A percentile compares a stretch with the other conserved stretches of the same genome.
Evolutionary conservation across 2,329 filamentous ascomycete genomes (phyloP).

Genomic region (Claviceps paspali): DNA sequence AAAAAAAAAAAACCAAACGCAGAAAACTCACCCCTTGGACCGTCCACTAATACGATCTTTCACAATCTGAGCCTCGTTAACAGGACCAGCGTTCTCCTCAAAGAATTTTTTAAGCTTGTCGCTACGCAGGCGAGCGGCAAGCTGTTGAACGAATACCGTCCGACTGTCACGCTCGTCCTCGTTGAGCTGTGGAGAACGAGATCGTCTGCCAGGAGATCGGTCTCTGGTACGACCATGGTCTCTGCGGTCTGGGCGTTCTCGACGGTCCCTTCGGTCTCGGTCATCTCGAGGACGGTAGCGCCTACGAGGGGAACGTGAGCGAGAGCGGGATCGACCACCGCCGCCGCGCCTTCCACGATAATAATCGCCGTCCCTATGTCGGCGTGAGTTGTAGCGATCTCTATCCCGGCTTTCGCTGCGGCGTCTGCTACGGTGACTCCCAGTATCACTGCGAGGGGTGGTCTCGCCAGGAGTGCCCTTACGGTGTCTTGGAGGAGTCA

Average conservation of each 20-base stretch:
- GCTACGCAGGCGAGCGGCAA: slow-evolving; percentile 82
- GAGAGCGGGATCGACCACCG: slow-evolving; percentile 40
- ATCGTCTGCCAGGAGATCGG: slow-evolving; percentile 25
- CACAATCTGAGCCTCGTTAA: slow-evolving; percentile 96
- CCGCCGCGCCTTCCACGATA: slow-evolving; percentile 36
- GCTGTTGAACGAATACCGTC: slow-evolving; percentile 96
- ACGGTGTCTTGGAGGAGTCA: slow-evolving; percentile 32
- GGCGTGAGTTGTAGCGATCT: slow-evolving; percentile 58
- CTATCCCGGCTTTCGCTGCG: slow-evolving; percentile 66
- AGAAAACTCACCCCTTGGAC: slow-evolving; percentile 84
- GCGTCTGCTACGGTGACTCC: slow-evolving; percentile 68
- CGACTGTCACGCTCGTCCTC: slow-evolving; percentile 94
- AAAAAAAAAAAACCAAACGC: slow-evolving; percentile 19
- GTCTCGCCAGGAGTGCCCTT: slow-evolving; percentile 40
- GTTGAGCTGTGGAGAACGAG: slow-evolving; percentile 57
- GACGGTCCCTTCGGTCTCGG: slow-evolving; percentile 32
- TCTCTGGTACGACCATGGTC: slow-evolving; percentile 39
- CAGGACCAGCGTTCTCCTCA: slow-evolving; percentile 82
- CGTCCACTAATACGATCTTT: slow-evolving; percentile 93
- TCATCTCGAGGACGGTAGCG: slow-evolving; percentile 42
- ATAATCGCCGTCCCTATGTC: slow-evolving; percentile 59
- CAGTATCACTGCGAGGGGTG: slow-evolving; percentile 60
- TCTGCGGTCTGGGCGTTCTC: slow-evolving; percentile 31
- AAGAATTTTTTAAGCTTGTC: slow-evolving; percentile 92
- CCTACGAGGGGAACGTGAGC: slow-evolving; percentile 55